Base-by-base conservation (phyloP, 768 basidiomycete species). In the Phanerodontia chrysosporium region DNA sequence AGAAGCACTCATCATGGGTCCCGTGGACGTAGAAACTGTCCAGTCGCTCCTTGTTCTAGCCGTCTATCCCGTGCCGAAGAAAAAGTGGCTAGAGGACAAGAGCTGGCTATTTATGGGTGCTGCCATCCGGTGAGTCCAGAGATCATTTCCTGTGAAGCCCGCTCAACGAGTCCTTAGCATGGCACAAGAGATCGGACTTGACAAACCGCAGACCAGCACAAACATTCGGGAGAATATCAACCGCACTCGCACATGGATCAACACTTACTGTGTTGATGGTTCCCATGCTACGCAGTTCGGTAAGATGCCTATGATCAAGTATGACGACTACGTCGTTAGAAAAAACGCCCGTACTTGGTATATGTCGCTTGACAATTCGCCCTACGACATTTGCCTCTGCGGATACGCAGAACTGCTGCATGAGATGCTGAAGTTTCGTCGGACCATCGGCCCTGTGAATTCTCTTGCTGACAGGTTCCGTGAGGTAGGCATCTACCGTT, bases 261-360 rank as follows among this genome's bases (percentile, higher is more conserved):
- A 82, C 63, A 86, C 84, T 66, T 87, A 83, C 65, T 83, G 84
- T 60, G 80, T 85, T 45, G 89, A 90, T 65, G 80, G 81, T 9
- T 86, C 85, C 21, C 78, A 86, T 65, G 81, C 85, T 7, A 85
- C 82, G 30, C 82, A 88, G 65, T 86, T 84, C 70, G 87, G 87
- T 12, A 87, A 87, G 66, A 79, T 85, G 58, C 82, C 83, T 16
- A 85, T 85, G 72, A 72, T 88, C 28, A 73, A 70, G 32, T 72
- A 82, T 14, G 82, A 87, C 62, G 86, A 88, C 68, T 80, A 76
- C 51, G 64, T 82, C 44, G 84, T 86, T 35, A 75, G 82, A 9
- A 76, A 77, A 56, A 78, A n/a, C n/a, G 45, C 79, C 16, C 69
- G 73, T 52, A 62, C 73, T 48, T 84, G 60, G 63, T 64, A 57